phyloP scores from a whole-genome alignment of 257 asterid genomes.

The Solanum paucissectum region DNA sequence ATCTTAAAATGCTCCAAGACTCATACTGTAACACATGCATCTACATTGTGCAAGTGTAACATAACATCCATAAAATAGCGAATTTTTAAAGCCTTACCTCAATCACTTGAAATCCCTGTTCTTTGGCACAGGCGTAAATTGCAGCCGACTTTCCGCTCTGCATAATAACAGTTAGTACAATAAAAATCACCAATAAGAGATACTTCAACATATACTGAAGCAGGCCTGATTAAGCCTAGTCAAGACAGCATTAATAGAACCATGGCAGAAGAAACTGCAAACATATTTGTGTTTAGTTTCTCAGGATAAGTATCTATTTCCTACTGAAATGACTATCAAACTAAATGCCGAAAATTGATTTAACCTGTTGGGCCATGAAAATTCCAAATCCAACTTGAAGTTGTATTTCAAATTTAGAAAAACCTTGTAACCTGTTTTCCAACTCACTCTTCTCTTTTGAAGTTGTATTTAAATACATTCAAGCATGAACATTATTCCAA shows the following conservation, averaged over 20 bases:
- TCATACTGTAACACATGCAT: background rate
- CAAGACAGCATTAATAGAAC: background rate
- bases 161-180: background rate
- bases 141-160: conserved; percentile 99
- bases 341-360: background rate
- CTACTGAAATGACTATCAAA: background rate
- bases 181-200: background rate
- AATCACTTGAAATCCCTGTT: conserved; percentile 89
- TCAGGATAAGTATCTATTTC: background rate
- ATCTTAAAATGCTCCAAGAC: background rate
- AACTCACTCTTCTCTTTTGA: background rate
- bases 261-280: background rate
- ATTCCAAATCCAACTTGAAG: background rate
- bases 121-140: conserved; percentile 91
- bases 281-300: background rate
- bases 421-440: background rate
- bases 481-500: background rate
- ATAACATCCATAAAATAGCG: background rate
- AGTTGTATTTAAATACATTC: background rate
- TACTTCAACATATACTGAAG: background rate
- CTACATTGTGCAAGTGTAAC: background rate
- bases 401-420: background rate
- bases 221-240: background rate
- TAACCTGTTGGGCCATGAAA: background rate
- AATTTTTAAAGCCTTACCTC: conserved; percentile 47